These are phyloP conservation scores for Elymus sibiricus DNA, from an alignment of 176 grass and related monocot species.

Conservation along the genomic window DNA sequence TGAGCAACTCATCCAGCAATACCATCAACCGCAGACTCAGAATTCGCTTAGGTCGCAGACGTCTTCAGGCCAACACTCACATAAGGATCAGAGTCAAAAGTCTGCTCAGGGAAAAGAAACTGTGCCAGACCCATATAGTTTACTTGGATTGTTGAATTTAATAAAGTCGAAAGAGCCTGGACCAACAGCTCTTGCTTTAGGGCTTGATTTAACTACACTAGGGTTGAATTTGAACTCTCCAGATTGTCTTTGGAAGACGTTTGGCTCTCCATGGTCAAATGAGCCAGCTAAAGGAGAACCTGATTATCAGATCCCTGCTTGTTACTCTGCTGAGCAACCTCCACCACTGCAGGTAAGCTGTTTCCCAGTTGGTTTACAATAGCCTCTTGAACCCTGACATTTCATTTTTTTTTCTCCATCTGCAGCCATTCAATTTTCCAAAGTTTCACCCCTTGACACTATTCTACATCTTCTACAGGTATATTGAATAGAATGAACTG, in stretches of 20 bases:
- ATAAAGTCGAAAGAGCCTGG: constrained; percentile 76
- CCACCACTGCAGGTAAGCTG: constrained; percentile 69
- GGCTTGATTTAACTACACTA: constrained; percentile 85
- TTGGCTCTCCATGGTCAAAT: constrained; percentile 90
- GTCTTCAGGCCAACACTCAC: constrained; percentile 56
- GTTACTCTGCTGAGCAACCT: constrained; percentile 70
- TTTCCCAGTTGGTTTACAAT: constrained; percentile 7
- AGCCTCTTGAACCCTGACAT: constrained; percentile 7
- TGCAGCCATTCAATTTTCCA: constrained; percentile 69
- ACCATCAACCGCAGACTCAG: constrained; percentile 75
- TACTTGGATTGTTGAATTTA: constrained; percentile 70
- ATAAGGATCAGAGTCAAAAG: constrained; percentile 73
- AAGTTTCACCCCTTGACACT: constrained; percentile 72
- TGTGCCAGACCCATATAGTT: constrained; percentile 57
- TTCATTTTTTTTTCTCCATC: constrained; percentile 26
- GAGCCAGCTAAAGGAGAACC: constrained; percentile 77
- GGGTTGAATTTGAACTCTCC: constrained; percentile 87
- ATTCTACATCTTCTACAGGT: constrained; percentile 99
- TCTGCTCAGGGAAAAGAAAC: constrained; percentile 53
- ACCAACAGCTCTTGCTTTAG: constrained; percentile 78
- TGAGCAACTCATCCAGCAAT: constrained; percentile 91
- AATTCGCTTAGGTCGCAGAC: constrained; percentile 61
- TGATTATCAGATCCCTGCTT: constrained; percentile 70
- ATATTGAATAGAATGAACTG: constrained; percentile 26
- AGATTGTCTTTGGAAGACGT: constrained; percentile 88